phyloP scores from a whole-genome alignment of 164 flowering plant genomes.

The Vitis cinerea region DNA sequence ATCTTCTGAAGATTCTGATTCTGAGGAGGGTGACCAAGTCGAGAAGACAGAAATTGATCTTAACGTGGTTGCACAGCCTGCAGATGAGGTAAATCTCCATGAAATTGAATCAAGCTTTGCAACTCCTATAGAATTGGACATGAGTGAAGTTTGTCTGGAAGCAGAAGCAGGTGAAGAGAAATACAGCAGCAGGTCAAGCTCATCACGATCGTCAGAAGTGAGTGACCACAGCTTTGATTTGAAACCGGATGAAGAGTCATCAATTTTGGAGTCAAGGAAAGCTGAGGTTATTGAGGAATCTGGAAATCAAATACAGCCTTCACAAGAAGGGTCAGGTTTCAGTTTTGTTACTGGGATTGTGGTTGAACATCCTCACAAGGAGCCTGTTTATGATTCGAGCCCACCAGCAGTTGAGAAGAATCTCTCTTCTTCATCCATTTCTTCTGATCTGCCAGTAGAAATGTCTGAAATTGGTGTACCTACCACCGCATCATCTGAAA shows the following conservation, averaged over 20 bases:
- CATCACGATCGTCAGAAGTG: constrained; percentile 39
- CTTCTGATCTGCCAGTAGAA: constrained; percentile 39
- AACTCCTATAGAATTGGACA: constrained; percentile 8
- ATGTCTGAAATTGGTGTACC: constrained; percentile 26
- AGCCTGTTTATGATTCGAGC: constrained; percentile 79
- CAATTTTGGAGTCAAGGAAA: constrained; percentile 14
- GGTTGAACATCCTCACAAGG: constrained; percentile 37
- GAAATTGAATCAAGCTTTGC: constrained; percentile 21
- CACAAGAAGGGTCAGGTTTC: constrained; percentile 26
- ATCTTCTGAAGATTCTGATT: constrained; percentile 42
- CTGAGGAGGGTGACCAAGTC: constrained; percentile 29
- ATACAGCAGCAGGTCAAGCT: constrained; percentile 35
- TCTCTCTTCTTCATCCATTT: constrained; percentile 38
- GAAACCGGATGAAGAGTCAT: constrained; percentile 16
- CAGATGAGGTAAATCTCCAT: constrained; percentile 20
- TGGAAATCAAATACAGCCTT: constrained; percentile 19
- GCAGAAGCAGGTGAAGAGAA: constrained; percentile 33
- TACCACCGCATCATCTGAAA: constrained; percentile 12
- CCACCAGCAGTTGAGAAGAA: constrained; percentile 38
- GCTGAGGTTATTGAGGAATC: constrained; percentile 14
- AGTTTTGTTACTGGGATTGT: constrained; percentile 8
- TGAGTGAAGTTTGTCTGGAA: constrained; percentile 19
- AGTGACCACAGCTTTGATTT: constrained; percentile 26
- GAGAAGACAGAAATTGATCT: constrained; percentile 32
- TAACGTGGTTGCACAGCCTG: constrained; percentile 10